These are phyloP conservation scores for Pichia inconspicua DNA, from an alignment of 1,139 yeast species.

Conservation along the genomic window DNA sequence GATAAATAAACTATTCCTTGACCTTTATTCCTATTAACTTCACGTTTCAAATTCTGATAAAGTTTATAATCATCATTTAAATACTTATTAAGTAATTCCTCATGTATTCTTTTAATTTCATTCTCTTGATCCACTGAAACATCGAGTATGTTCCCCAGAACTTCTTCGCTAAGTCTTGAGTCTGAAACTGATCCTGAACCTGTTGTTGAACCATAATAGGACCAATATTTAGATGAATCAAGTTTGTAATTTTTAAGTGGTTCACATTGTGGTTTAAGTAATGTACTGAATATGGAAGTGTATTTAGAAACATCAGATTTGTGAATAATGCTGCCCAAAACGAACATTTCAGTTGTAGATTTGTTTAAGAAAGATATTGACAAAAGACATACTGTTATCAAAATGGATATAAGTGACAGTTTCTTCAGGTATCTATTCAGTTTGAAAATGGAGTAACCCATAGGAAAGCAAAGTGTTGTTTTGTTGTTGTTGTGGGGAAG, in stretches of 20 bases:
- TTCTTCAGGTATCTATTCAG: conserved; percentile 2
- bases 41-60: conserved; percentile 8
- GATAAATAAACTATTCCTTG: conserved; percentile 26
- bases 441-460: conserved; percentile 6
- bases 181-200: conserved; percentile 20
- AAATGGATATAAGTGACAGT: conserved; percentile 1
- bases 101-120: conserved; percentile 19
- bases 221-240: conserved; percentile 21
- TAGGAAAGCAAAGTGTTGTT: not conserved
- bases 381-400: conserved; percentile 1
- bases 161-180: conserved; percentile 15
- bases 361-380: conserved; percentile 2
- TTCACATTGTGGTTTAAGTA: conserved; percentile 20
- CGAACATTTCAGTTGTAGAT: conserved; percentile 2
- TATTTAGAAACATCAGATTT: conserved; percentile 10
- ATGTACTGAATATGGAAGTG: conserved; percentile 12
- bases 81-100: conserved; percentile 12
- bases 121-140: conserved; percentile 18
- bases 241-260: conserved; percentile 18
- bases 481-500: too few species aligned
- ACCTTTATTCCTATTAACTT: conserved; percentile 10
- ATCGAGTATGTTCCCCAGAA: conserved; percentile 18
- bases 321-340: conserved; percentile 2
- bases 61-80: conserved; percentile 11
- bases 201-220: conserved; percentile 25